These are phyloP conservation scores for Pseudopediastrum boryanum DNA, from an alignment of 139 green algal genomes.

Conservation along the genomic window DNA sequence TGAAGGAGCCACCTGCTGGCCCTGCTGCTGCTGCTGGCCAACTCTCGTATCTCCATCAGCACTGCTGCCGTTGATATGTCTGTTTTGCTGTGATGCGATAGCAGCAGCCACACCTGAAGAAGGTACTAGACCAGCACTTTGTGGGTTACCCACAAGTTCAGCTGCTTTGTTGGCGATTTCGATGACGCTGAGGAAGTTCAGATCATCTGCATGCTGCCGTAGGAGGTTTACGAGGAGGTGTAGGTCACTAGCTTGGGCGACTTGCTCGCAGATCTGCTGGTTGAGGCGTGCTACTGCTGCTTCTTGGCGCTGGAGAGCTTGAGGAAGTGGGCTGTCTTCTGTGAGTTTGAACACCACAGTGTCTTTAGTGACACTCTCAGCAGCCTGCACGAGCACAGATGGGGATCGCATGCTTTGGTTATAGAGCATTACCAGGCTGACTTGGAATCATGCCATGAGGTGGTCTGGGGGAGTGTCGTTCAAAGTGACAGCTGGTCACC, in stretches of 20 bases:
- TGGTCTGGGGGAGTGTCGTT: no score
- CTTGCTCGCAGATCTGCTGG: neutral
- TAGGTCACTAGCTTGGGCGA: neutral
- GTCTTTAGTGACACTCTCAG: constrained; percentile 23
- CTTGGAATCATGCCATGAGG: no score
- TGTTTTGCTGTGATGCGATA: neutral
- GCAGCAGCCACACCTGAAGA: no score
- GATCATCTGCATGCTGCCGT: constrained; percentile 11
- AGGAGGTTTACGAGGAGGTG: neutral
- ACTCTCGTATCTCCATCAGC: constrained; percentile 2
- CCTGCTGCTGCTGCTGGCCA: neutral
- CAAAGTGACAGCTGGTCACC: constrained; percentile 6
- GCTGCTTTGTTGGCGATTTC: constrained; percentile 5
- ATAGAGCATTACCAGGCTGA: no score
- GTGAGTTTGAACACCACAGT: constrained; percentile 33
- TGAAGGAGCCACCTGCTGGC: no score
- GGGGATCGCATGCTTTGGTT: no score
- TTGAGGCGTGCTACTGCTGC: constrained; percentile 25
- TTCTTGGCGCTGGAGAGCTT: neutral
- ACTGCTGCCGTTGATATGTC: neutral
- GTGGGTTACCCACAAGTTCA: neutral
- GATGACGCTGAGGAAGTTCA: constrained; percentile 26
- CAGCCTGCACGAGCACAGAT: no score
- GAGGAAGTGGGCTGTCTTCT: neutral
- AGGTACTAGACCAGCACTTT: neutral